A percentile compares a stretch with the other conserved stretches of the same genome.
phyloP scores from a whole-genome alignment of 495 filamentous ascomycete species.

The Tuber microsphaerosporum region DNA sequence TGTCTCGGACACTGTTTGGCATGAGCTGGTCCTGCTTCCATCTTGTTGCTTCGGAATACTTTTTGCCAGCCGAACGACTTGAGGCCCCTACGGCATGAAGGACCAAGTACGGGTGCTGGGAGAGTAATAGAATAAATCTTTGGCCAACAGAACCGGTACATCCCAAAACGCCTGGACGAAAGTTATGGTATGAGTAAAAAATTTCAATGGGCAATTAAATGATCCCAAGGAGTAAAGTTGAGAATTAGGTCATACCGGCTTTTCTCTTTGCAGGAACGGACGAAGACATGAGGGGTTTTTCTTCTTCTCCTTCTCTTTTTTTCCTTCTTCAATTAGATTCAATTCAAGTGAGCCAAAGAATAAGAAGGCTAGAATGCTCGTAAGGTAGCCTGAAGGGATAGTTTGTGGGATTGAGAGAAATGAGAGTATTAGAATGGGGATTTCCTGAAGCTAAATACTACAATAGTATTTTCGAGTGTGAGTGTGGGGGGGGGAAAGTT shows the following conservation, averaged over 20 bases:
- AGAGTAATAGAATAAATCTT: conserved; percentile 74
- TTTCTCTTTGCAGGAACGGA: not conserved
- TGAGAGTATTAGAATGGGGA: not conserved
- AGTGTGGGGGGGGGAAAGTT: not conserved
- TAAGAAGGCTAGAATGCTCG: not conserved
- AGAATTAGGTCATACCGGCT: conserved; percentile 1
- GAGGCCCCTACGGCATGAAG: conserved; percentile 75
- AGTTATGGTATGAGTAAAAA: not conserved
- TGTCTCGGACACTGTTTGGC: conserved; percentile 57
- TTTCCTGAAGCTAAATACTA: not conserved
- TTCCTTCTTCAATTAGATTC: not conserved
- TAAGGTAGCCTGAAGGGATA: not conserved
- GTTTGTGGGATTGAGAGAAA: not conserved
- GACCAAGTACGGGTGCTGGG: conserved; percentile 67
- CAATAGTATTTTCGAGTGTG: not conserved
- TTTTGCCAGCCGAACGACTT: conserved; percentile 68
- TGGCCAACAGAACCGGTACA: conserved; percentile 79
- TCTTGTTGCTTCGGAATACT: conserved; percentile 70
- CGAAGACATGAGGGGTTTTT: not conserved
- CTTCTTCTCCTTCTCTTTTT: not conserved
- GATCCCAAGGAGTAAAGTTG: not conserved
- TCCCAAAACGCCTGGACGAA: conserved; percentile 53
- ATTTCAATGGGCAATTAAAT: not conserved
- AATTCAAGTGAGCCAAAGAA: not conserved
- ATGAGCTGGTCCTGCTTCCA: conserved; percentile 80